A percentile compares a stretch with the other conserved stretches of the same genome.
phyloP scores from a whole-genome alignment of 495 filamentous ascomycete genomes.

The Aspergillus affinis region DNA sequence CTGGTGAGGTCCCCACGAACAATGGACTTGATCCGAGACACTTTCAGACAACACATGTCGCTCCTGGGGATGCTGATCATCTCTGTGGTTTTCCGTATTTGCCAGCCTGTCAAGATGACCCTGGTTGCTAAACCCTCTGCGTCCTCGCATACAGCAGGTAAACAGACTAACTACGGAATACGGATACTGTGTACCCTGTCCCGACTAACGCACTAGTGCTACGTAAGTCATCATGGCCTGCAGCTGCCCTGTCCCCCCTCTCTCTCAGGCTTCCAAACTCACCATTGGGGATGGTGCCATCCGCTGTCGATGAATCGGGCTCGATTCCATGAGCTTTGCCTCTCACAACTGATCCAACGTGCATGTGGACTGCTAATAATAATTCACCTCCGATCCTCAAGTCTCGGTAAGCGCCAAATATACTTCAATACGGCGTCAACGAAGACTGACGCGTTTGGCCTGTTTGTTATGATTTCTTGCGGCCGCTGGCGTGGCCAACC shows the following conservation, averaged over 20 bases:
- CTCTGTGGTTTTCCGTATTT: neutral
- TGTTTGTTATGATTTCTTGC: slow-evolving; percentile 16
- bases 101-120: neutral
- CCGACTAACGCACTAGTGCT: neutral
- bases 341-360: neutral
- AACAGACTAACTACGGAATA: neutral
- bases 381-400: neutral
- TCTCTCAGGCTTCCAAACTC: no score
- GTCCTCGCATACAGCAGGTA: neutral
- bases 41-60: neutral
- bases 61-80: neutral
- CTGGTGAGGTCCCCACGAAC: neutral
- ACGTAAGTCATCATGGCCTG: slow-evolving; percentile 2
- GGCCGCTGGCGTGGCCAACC: slow-evolving; percentile 20
- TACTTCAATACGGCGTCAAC: neutral
- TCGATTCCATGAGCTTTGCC: neutral
- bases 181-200: no score
- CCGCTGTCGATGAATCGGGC: neutral
- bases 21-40: neutral
- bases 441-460: neutral
- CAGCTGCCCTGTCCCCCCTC: neutral
- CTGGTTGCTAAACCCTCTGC: neutral
- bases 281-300: neutral
- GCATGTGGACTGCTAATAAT: neutral
- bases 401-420: neutral